phyloP scores from a whole-genome alignment of 2,329 filamentous ascomycete genomes.

The Clonostachys sp. region DNA sequence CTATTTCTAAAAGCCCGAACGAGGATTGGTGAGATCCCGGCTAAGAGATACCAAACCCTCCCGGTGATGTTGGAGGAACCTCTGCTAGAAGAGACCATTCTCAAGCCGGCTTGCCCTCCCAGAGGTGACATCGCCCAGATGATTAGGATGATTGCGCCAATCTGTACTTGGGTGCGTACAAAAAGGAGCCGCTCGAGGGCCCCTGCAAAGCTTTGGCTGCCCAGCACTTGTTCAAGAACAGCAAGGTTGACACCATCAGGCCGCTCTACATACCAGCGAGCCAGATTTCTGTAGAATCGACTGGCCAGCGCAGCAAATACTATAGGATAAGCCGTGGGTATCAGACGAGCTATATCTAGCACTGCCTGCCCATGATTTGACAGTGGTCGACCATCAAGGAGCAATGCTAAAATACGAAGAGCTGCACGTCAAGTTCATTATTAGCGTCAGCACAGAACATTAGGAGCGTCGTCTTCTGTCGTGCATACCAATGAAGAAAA shows the following conservation, averaged over 20 bases:
- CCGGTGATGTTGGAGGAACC: not conserved
- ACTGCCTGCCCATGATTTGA: not conserved
- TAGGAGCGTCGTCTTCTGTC: not conserved
- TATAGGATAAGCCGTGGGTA: not conserved
- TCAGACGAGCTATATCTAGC: not conserved
- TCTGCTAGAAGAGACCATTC: not conserved
- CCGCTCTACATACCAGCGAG: not conserved
- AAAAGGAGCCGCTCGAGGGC: not conserved
- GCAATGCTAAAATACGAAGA: not conserved
- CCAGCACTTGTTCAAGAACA: not conserved
- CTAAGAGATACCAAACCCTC: not conserved
- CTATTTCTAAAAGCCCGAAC: not conserved
- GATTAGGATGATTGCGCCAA: not conserved
- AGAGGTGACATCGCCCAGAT: not conserved
- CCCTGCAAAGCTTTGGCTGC: not conserved
- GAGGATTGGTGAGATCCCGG: not conserved
- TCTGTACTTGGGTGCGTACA: not conserved
- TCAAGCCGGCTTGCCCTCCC: not conserved
- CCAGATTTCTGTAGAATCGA: not conserved
- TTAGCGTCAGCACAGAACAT: not conserved
- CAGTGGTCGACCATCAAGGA: not conserved
- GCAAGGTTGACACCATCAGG: not conserved
- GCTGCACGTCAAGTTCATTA: not conserved
- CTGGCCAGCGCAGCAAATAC: not conserved
- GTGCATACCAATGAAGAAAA: not conserved